These are phyloP conservation scores for Colletotrichum acutatum DNA, from an alignment of 2,329 filamentous ascomycete species.

Conservation along the genomic window DNA sequence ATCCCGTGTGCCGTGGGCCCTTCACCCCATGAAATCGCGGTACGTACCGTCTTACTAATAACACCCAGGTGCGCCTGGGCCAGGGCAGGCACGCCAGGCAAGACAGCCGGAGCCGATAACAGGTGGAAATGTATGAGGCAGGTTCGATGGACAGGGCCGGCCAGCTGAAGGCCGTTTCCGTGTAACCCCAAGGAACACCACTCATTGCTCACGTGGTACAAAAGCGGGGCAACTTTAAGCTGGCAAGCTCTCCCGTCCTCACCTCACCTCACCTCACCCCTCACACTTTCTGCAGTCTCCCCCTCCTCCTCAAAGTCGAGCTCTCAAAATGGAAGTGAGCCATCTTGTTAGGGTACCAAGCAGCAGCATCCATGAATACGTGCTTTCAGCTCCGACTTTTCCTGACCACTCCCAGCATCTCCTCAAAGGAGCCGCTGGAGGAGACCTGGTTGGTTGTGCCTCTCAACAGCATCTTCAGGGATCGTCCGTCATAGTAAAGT, in stretches of 20 bases:
- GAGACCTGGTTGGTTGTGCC: neutral
- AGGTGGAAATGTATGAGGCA: neutral
- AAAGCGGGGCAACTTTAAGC: neutral
- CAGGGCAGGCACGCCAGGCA: neutral
- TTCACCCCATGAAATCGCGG: too few species aligned
- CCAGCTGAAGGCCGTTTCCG: neutral
- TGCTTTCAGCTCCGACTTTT: neutral
- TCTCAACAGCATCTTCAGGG: neutral
- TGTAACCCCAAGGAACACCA: neutral
- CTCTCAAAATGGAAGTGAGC: neutral
- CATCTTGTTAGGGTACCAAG: neutral
- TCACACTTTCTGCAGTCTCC: neutral
- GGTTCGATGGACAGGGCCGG: neutral
- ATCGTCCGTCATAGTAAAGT: neutral
- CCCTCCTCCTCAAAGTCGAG: neutral
- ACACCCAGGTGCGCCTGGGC: neutral
- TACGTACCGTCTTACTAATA: neutral
- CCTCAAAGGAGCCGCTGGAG: neutral
- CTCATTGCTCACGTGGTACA: neutral
- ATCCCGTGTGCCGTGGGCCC: too few species aligned
- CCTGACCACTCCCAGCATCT: neutral
- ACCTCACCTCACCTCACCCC: neutral
- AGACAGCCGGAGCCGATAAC: neutral
- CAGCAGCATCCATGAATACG: neutral
- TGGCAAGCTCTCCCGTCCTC: neutral